These are phyloP conservation scores for Podosphaera fusca DNA, from an alignment of 2,329 filamentous ascomycete species.

Conservation along the genomic window DNA sequence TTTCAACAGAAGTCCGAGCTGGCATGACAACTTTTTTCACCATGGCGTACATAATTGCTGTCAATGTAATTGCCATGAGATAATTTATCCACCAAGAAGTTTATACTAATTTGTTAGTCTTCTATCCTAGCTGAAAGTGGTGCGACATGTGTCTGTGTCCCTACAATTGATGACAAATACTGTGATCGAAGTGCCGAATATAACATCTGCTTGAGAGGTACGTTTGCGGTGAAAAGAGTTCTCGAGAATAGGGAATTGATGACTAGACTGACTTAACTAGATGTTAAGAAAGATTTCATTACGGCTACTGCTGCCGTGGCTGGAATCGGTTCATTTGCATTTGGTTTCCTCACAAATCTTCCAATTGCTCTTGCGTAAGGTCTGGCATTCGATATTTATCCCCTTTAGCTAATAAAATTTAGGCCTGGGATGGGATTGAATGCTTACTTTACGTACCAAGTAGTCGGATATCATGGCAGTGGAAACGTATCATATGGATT, in stretches of 20 bases:
- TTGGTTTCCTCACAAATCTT: conserved; percentile 63
- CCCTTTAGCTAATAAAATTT: conserved; percentile 1
- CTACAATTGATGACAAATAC: conserved; percentile 13
- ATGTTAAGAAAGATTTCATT: conserved; percentile 52
- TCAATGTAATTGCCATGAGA: conserved; percentile 4
- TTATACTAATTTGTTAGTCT: conserved; percentile 25
- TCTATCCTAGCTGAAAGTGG: conserved; percentile 53
- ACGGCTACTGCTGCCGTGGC: conserved; percentile 66
- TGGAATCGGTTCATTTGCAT: conserved; percentile 50
- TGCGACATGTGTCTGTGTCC: conserved; percentile 44
- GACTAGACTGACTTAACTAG: conserved; percentile 15
- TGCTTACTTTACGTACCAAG: conserved; percentile 44
- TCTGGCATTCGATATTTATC: conserved; percentile 5
- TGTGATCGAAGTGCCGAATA: conserved; percentile 18
- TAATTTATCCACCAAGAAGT: conserved; percentile 6
- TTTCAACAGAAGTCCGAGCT: conserved; percentile 56
- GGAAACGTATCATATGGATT: conserved; percentile 34
- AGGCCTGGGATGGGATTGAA: conserved; percentile 47
- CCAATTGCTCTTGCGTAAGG: conserved; percentile 51
- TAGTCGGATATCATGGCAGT: conserved; percentile 35
- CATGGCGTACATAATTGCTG: conserved; percentile 22
- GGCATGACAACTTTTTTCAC: conserved; percentile 43
- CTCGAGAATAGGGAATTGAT: neutral
- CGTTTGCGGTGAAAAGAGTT: neutral
- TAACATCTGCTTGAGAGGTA: conserved; percentile 20